Percentiles rank a stretch among this genome's conserved stretches.
Conservation (phyloP, 1,284 basidiomycete genomes). For the Microbotryomycetes sp. region DNA sequence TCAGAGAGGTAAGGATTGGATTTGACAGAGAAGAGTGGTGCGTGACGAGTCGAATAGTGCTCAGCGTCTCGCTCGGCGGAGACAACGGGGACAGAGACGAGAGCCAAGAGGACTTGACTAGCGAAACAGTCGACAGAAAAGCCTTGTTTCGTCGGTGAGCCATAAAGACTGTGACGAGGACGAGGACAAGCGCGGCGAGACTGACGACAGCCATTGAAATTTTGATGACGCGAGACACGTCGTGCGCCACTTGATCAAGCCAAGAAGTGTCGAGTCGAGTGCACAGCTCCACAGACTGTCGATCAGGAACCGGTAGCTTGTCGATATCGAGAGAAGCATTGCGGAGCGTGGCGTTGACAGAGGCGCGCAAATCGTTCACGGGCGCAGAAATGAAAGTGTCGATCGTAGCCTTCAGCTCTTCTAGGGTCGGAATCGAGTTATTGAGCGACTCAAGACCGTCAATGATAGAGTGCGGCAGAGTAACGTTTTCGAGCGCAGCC, state of each 20-base stretch:
- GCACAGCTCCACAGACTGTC: slow-evolving; percentile 51
- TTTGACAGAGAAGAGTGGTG: background rate
- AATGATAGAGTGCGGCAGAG: slow-evolving; percentile 71
- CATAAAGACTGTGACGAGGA: slow-evolving; percentile 27
- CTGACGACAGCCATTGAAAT: slow-evolving; percentile 67
- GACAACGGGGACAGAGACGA: background rate
- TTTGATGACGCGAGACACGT: slow-evolving; percentile 65
- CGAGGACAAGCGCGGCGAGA: slow-evolving; percentile 43
- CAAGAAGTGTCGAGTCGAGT: slow-evolving; percentile 65
- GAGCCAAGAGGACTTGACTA: background rate
- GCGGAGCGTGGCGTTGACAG: slow-evolving; percentile 74
- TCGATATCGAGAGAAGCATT: slow-evolving; percentile 41
- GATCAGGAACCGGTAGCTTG: slow-evolving; percentile 62
- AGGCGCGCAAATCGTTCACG: slow-evolving; percentile 72
- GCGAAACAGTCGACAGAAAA: background rate
- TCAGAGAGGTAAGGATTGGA: background rate
- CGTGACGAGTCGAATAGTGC: background rate
- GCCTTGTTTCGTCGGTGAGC: background rate
- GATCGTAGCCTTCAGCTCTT: slow-evolving; percentile 64
- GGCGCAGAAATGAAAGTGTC: slow-evolving; percentile 69
- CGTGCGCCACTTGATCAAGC: slow-evolving; percentile 70
- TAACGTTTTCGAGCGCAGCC: slow-evolving; percentile 64
- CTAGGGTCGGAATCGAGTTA: slow-evolving; percentile 67
- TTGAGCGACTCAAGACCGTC: slow-evolving; percentile 67
- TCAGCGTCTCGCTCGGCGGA: background rate